Conservation (phyloP, 768 basidiomycete genomes). For the Psilocybe tampanensis region DNA sequence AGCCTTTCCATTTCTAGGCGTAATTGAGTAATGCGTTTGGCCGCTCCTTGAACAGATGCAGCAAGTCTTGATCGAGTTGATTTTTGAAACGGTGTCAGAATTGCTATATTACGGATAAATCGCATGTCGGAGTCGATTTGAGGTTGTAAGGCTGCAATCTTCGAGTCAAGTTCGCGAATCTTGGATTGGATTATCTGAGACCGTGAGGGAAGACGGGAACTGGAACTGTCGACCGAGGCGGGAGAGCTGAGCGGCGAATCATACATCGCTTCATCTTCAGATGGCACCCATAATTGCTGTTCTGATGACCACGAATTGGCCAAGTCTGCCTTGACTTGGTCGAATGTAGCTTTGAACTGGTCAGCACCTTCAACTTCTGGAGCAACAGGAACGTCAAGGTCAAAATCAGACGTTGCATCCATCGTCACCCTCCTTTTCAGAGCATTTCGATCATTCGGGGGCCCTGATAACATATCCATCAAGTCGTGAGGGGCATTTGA, state of each 20-base stretch:
- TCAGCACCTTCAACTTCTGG: conserved; percentile 62
- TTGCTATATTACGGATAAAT: conserved; percentile 77
- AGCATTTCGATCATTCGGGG: conserved; percentile 22
- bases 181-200: conserved; percentile 59
- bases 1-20: conserved; percentile 77
- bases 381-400: conserved; percentile 47
- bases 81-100: conserved; percentile 86
- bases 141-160: conserved; percentile 52
- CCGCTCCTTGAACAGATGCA: conserved; percentile 57
- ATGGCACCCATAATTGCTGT: conserved; percentile 17
- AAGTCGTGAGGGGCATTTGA: conserved; percentile 39
- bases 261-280: conserved; percentile 5
- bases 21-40: conserved; percentile 64
- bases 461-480: conserved; percentile 43
- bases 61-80: conserved; percentile 79
- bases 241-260: conserved; percentile 19
- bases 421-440: conserved; percentile 32
- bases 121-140: conserved; percentile 72
- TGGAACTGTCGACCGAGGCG: conserved; percentile 24
- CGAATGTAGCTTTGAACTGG: conserved; percentile 81
- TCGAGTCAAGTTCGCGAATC: conserved; percentile 64
- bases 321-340: conserved; percentile 84
- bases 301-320: conserved; percentile 46
- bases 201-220: conserved; percentile 48
- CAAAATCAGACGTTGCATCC: conserved; percentile 38